phyloP scores from a whole-genome alignment of 768 basidiomycete species.

The Termitomyces heimii region DNA sequence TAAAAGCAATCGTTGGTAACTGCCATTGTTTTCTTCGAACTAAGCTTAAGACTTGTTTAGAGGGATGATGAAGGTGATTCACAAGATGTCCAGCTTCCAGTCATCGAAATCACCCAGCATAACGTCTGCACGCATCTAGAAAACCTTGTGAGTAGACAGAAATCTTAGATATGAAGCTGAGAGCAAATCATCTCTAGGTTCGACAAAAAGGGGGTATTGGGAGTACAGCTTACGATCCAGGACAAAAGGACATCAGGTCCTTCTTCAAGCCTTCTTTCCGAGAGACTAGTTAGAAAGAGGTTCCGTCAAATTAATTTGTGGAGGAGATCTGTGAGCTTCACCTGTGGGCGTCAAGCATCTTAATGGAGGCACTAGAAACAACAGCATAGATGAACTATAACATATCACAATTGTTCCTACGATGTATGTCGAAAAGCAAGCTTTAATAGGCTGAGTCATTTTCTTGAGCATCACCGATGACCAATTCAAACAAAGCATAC shows the following conservation, averaged over 20 bases:
- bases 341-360: background rate
- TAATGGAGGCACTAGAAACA: background rate
- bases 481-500: background rate
- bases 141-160: constrained; percentile 40
- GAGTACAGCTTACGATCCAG: constrained; percentile 62
- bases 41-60: constrained; percentile 18
- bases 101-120: constrained; percentile 42
- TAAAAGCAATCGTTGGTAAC: constrained; percentile 31
- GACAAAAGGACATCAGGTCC: constrained; percentile 67
- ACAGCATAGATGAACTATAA: background rate
- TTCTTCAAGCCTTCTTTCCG: constrained; percentile 42
- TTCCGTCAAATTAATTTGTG: background rate
- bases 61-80: constrained; percentile 12
- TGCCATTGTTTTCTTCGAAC: background rate
- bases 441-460: background rate
- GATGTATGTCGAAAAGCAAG: background rate
- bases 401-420: background rate
- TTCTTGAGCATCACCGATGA: background rate
- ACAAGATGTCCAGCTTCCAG: constrained; percentile 22
- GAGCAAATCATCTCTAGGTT: constrained; percentile 15
- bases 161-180: background rate
- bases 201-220: constrained; percentile 79
- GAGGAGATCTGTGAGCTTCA: too few species aligned
- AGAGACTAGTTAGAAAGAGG: background rate
- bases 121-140: constrained; percentile 53